Evolutionary conservation across 108 stramenopile species (phyloP).

Genomic region (Cyclotella atomus): DNA sequence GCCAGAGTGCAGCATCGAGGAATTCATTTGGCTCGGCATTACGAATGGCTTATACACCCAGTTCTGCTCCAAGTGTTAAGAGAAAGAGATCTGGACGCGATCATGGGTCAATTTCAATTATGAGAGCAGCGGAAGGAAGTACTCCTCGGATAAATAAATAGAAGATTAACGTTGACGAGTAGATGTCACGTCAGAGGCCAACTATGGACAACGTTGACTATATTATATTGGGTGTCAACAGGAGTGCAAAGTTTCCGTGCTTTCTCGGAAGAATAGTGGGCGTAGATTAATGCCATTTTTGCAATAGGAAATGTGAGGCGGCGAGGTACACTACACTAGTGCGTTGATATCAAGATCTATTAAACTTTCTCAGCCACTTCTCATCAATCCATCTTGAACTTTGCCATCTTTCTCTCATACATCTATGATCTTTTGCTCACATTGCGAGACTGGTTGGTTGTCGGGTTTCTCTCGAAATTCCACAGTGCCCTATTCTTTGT

Average conservation of each 20-base stretch:
- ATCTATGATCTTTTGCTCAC: not conserved
- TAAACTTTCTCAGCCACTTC: too few relatives aligned
- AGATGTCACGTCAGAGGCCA: too few relatives aligned
- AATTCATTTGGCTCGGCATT: slow-evolving; percentile 46
- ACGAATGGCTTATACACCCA: slow-evolving; percentile 45
- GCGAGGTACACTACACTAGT: too few relatives aligned
- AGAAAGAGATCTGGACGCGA: not conserved
- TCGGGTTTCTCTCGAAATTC: too few relatives aligned
- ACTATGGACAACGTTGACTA: too few relatives aligned
- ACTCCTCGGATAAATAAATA: slow-evolving; percentile 28
- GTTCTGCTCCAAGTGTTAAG: slow-evolving; percentile 7
- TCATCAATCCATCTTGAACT: too few relatives aligned
- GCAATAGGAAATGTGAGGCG: too few relatives aligned
- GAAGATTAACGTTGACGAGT: not conserved
- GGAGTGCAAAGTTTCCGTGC: too few relatives aligned
- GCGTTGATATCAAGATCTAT: too few relatives aligned
- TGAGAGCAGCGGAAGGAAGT: slow-evolving; percentile 37
- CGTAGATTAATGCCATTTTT: too few relatives aligned
- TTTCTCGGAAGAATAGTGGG: too few relatives aligned
- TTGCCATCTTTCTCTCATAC: not conserved
- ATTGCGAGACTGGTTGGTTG: not conserved
- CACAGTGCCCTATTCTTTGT: too few relatives aligned
- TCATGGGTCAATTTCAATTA: slow-evolving; percentile 6
- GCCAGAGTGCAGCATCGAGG: slow-evolving; percentile 12
- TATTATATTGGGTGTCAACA: not conserved